phyloP scores from a whole-genome alignment of 2,329 filamentous ascomycete genomes.

The Ophiostoma quercus region DNA sequence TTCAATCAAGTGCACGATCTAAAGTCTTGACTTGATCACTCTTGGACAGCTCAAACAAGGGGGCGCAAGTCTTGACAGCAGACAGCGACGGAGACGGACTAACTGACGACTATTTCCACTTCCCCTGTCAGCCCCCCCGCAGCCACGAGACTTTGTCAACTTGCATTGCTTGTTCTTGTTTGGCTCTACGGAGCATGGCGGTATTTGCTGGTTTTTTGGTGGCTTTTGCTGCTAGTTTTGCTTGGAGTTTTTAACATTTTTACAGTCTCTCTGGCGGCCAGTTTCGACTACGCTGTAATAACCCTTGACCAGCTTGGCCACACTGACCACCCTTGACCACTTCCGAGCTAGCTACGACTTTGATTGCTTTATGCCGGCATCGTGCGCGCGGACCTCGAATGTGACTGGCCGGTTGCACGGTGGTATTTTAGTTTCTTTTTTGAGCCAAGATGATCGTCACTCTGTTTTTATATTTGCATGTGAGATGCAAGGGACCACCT shows the following conservation, averaged over 20 bases:
- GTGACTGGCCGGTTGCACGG: neutral
- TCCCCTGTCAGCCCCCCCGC: neutral
- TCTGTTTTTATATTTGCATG: constrained; percentile 13
- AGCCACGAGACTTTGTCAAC: neutral
- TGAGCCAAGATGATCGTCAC: neutral
- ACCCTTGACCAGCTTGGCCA: neutral
- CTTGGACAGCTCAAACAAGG: neutral
- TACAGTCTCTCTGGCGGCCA: neutral
- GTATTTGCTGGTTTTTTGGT: neutral
- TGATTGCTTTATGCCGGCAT: neutral
- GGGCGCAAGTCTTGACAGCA: neutral
- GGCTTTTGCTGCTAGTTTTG: neutral
- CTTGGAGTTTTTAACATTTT: neutral
- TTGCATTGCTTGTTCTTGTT: neutral
- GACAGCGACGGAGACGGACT: neutral
- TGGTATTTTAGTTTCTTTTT: neutral
- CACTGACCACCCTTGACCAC: too few relatives aligned
- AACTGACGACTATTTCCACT: neutral
- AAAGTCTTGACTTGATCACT: neutral
- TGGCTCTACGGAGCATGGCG: neutral
- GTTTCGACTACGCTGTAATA: too few relatives aligned
- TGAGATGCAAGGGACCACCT: constrained; percentile 10
- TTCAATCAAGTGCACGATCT: neutral
- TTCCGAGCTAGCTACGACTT: neutral
- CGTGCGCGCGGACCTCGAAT: neutral